A percentile compares a stretch with the other conserved stretches of the same genome.
Conservation (phyloP, 257 asterid species). For the Cinchona pubescens region DNA sequence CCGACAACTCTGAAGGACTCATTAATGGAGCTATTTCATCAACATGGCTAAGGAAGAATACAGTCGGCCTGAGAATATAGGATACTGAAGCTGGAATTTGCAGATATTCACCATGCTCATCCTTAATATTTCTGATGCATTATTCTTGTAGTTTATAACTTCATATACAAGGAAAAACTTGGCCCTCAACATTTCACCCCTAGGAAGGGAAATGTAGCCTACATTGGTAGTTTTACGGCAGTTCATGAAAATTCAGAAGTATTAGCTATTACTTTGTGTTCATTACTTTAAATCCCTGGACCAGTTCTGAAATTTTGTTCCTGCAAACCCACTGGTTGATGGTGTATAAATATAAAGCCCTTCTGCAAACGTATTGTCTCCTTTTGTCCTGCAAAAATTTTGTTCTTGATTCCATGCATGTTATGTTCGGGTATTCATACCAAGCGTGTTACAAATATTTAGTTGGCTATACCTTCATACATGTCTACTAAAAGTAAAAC, state of each 20-base stretch:
- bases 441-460: too few relatives aligned
- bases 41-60: constrained; percentile 4
- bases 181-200: background rate
- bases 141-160: background rate
- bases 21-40: constrained; percentile 32
- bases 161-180: background rate
- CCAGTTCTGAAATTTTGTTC: background rate
- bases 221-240: background rate
- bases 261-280: background rate
- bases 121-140: background rate
- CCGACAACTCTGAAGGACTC: constrained; percentile 42
- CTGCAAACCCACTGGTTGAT: background rate
- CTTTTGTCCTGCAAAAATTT: background rate
- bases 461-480: background rate
- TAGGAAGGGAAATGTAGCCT: background rate
- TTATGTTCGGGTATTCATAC: background rate
- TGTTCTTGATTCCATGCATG: background rate
- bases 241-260: background rate
- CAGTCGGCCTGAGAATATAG: background rate
- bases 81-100: background rate
- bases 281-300: background rate
- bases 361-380: background rate
- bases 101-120: background rate
- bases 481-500: background rate
- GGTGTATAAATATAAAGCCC: background rate